Evolutionary conservation across 257 asterid species (phyloP), one percentile per base, ranked within the genome.

Genomic region (Parsonsia alboflavescens): DNA sequence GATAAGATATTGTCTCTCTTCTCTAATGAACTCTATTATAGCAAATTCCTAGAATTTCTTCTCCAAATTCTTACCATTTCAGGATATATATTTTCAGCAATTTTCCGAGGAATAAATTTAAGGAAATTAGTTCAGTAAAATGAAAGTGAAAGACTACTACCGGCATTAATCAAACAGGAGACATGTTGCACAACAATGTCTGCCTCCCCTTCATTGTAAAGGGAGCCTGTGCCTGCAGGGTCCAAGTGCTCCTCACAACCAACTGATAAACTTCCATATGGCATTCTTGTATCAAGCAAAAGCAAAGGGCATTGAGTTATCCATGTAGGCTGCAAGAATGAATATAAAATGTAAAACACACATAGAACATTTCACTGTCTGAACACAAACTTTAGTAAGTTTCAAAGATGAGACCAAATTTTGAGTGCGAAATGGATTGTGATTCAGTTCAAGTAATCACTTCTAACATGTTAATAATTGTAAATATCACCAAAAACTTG

Each of bases 181-280:
- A 93, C 88, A 77, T 93, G 98, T 69, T 91, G 93, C 59, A 87
- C 83, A n/a, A 93, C 95, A 22, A 93, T 83, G 74, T 93, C 98
- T 54, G 97, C 97, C 83, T 93, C 98, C 78, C 98, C 97, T 82
- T 91, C 97, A 59, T 93, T 93, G 93, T 84, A 91, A 85, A 89
- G 89, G 78, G 98, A 93, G 81, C 98, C 98, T 24, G 98, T 93
- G 80, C 98, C 98, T 79, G 97, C 92, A 82, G 97, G 98, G 81
- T 93, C 98, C 77, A 93, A 75, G 77, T 92, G 91, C 88, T 93
- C 98, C 79, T 93, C 97, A 81, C 98, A 93, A 76, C 95, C 97
- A 71, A 88, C 81, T 54, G 97, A 91, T 73, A 93, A 85, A 84
- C 98, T 93, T 81, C 98, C 98, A 73, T 87, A 90, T 33, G 97